Conservation (phyloP, 2,329 filamentous ascomycete genomes). For the Rhinocladiella similis region DNA sequence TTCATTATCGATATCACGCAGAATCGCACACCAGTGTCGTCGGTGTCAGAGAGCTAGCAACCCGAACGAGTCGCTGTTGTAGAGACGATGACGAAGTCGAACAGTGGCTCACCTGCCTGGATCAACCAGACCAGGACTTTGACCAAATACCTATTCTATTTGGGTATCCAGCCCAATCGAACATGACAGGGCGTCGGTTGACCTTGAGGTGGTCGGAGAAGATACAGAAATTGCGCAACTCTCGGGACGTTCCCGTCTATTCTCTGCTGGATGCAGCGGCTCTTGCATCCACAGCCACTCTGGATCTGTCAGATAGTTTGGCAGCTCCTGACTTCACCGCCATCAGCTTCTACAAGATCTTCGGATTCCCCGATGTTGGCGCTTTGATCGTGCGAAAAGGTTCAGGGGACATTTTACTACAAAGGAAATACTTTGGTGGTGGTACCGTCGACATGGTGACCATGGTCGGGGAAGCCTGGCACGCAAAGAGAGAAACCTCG, state of each 20-base stretch:
- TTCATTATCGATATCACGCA: constrained; percentile 79
- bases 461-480: constrained; percentile 76
- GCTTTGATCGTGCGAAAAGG: constrained; percentile 78
- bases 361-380: constrained; percentile 90
- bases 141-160: constrained; percentile 53
- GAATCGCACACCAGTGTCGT: constrained; percentile 86
- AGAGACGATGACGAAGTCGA: constrained; percentile 60
- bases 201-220: constrained; percentile 67
- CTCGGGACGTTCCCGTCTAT: constrained; percentile 47
- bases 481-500: constrained; percentile 69
- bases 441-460: constrained; percentile 92
- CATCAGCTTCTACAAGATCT: constrained; percentile 95
- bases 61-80: constrained; percentile 63
- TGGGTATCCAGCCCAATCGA: constrained; percentile 87
- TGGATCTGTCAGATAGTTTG: constrained; percentile 66
- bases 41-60: constrained; percentile 73
- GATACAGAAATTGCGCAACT: constrained; percentile 41
- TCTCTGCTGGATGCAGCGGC: constrained; percentile 84
- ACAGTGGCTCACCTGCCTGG: constrained; percentile 58
- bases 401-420: constrained; percentile 62
- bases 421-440: constrained; percentile 83
- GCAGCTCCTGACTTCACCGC: constrained; percentile 79
- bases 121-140: not conserved
- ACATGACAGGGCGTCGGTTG: constrained; percentile 79
- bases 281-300: constrained; percentile 70